Conservation (phyloP, 2,329 filamentous ascomycete genomes). For the Diplodia corticola region DNA sequence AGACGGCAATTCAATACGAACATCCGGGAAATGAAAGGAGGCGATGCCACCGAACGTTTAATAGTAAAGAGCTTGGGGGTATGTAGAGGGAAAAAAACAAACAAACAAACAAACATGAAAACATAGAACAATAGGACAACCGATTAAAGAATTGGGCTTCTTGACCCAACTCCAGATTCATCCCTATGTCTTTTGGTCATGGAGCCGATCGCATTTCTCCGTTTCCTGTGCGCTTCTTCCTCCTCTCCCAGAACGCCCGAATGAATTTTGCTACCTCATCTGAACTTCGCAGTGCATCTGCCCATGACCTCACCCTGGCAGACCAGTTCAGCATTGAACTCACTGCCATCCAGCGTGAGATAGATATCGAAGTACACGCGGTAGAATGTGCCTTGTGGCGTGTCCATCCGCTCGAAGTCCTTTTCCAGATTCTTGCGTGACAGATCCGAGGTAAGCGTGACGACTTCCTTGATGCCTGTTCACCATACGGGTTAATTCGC, state of each 20-base stretch:
- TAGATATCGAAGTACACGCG: conserved; percentile 71
- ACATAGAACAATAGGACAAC: not conserved
- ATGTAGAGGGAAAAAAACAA: conserved; percentile 19
- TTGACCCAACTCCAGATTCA: not conserved
- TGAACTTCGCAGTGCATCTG: conserved; percentile 86
- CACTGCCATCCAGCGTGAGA: conserved; percentile 90
- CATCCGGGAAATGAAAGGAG: not conserved
- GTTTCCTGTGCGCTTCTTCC: not conserved
- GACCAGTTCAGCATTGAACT: conserved; percentile 98
- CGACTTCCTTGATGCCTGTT: conserved; percentile 95
- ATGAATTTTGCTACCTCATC: conserved; percentile 42
- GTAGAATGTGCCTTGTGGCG: conserved; percentile 76
- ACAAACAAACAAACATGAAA: conserved; percentile 16
- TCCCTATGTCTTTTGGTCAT: not conserved
- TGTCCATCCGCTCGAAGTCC: conserved; percentile 99
- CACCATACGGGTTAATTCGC: conserved; percentile 25
- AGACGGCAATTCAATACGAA: not conserved
- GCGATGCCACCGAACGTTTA: not conserved
- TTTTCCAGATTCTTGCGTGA: conserved; percentile 98
- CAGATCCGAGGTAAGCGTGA: conserved; percentile 93
- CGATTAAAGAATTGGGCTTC: not conserved
- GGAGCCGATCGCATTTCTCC: not conserved
- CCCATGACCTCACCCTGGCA: conserved; percentile 99
- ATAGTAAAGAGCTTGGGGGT: conserved; percentile 16
- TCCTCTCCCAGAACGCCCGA: conserved; percentile 5